These are phyloP conservation scores for Lablab purpureus DNA, from an alignment of 306 rosid species.

Conservation along the genomic window DNA sequence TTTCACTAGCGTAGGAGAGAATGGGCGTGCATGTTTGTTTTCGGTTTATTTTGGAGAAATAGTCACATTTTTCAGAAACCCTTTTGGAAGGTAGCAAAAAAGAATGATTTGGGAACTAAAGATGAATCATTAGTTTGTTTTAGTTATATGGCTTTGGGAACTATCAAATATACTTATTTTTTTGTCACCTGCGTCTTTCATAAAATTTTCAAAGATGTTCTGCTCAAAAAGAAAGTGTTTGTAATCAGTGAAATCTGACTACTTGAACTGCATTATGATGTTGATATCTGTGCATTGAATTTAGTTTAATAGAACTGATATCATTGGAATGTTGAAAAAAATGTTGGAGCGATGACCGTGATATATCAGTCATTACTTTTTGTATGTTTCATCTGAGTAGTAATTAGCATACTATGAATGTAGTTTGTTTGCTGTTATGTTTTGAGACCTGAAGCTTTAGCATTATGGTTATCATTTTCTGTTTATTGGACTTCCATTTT, in stretches of 20 bases:
- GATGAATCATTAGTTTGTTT: no score
- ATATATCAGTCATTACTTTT: background rate
- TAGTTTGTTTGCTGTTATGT: constrained; percentile 4
- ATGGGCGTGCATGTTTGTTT: background rate
- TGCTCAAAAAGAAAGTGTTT: background rate
- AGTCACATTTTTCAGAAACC: background rate
- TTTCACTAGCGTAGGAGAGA: background rate
- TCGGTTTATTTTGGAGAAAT: background rate
- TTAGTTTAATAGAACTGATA: constrained; percentile 1
- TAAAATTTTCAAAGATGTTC: no score
- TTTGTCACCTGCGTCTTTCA: no score
- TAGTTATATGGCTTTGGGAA: no score
- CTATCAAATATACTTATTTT: no score
- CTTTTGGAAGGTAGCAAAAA: background rate
- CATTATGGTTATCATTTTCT: constrained; percentile 7
- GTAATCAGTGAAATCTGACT: background rate
- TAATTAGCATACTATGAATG: background rate
- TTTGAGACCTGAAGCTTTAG: background rate
- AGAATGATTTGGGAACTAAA: background rate
- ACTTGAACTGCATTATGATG: background rate
- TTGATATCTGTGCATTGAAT: constrained; percentile 16
- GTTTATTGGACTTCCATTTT: background rate
- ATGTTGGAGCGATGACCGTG: constrained; percentile 17
- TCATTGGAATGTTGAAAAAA: constrained; percentile 19
- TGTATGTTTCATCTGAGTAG: background rate